Base-by-base conservation (phyloP, 257 asterid species). In the Solanum gandarillasii region DNA sequence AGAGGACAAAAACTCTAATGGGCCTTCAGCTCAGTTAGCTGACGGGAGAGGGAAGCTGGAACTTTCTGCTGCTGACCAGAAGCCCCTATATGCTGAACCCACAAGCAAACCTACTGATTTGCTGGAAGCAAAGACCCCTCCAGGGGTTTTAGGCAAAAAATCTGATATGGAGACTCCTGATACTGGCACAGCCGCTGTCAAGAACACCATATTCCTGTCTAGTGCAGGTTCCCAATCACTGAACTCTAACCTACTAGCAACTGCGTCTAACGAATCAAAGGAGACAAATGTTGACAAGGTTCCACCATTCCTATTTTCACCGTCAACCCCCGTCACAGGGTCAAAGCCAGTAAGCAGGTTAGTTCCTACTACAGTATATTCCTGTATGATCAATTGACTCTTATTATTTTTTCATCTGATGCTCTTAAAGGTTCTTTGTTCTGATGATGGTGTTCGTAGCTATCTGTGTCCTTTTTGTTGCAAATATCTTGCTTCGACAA, bases 1-100 rank as follows among this genome's bases (percentile, higher is more conserved):
- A 87, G 95, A 92, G 87, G 94, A 93, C 88, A 87, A 55, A 31
- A 90, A 83, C 67, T 76, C 90, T 60, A 89, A 93, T 46, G 94
- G 91, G 72, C 89, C 79, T 89, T 88, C 92, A 83, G 55, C 93
- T 46, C 79, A 83, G 89, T 67, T 85, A 5, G 83, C 87, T 35
- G 92, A 90, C 55, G 89, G 88, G 84, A 88, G 86, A n/a, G 92
- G 85, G 86, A 83, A 84, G 74, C 25, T 27, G 48, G 91, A 86
- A 88, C 65, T 79, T 73, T 83, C 85, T 84, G 87, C 32, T 60
- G 58, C 25, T n/a, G 91, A 87, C 23, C 81, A 75, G 85, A 88
- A 88, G 87, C 72, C 74, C n/a, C 36, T 25, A 43, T 79, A 13
- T 79, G 85, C 85, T 81, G 70, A 46, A 29, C 29, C 70, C 43